phyloP scores from a whole-genome alignment of 202 grass and related monocot genomes.

The Carex arenaria region DNA sequence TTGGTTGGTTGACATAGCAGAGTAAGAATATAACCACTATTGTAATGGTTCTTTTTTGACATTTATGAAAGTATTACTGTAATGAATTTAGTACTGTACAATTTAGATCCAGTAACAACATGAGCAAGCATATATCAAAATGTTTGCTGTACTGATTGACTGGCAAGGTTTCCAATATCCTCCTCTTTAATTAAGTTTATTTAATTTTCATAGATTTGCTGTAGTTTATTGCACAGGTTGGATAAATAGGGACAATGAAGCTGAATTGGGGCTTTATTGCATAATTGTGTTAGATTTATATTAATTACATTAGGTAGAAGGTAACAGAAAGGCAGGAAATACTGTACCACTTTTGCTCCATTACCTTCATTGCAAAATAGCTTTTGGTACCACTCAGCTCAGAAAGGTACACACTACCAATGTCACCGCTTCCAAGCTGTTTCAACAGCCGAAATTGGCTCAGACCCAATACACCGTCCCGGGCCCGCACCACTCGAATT shows the following conservation, averaged over 20 bases:
- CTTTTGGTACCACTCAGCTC: slow-evolving; percentile 68
- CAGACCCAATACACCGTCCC: slow-evolving; percentile 65
- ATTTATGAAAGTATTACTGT: neutral
- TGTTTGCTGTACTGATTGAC: neutral
- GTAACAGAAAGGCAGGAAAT: neutral
- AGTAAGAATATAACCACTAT: neutral
- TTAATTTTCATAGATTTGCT: neutral
- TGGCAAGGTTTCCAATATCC: neutral
- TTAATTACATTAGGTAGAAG: neutral
- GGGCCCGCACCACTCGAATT: slow-evolving; percentile 49
- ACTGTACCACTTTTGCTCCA: slow-evolving; percentile 5
- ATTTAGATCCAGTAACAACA: neutral
- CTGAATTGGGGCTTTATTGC: neutral
- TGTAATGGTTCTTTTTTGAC: neutral
- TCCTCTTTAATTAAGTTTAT: neutral
- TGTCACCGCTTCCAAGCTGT: slow-evolving; percentile 76
- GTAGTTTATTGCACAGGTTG: neutral
- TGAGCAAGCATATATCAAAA: neutral
- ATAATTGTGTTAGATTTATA: neutral
- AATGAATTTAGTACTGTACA: neutral
- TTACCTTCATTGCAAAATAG: slow-evolving; percentile 92
- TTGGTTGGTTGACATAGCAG: neutral
- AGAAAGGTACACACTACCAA: slow-evolving; percentile 82
- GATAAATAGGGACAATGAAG: neutral
- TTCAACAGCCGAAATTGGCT: slow-evolving; percentile 77